These are phyloP conservation scores for Russula dissimulans DNA, from an alignment of 768 basidiomycete genomes.

Conservation along the genomic window DNA sequence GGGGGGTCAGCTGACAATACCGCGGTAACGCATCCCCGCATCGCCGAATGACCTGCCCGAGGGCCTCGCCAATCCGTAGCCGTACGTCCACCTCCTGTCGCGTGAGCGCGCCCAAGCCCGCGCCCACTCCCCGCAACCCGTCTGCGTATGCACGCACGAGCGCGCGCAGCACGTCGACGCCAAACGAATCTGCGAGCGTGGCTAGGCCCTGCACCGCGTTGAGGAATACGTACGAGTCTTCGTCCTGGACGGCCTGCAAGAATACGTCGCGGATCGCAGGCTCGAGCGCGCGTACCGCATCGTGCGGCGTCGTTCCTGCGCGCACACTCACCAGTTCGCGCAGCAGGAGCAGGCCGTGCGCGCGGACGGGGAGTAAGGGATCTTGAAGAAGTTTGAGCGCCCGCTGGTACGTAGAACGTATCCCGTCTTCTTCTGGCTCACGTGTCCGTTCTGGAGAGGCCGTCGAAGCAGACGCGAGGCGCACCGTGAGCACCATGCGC, in stretches of 20 bases:
- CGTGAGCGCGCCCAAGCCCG: slow-evolving; percentile 35
- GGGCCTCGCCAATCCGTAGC: slow-evolving; percentile 76
- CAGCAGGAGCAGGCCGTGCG: slow-evolving; percentile 80
- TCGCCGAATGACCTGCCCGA: slow-evolving; percentile 65
- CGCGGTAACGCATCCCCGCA: slow-evolving; percentile 59
- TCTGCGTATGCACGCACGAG: slow-evolving; percentile 61
- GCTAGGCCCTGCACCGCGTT: slow-evolving; percentile 87
- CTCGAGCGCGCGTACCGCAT: slow-evolving; percentile 52
- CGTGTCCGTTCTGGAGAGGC: slow-evolving; percentile 28
- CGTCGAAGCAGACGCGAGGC: slow-evolving; percentile 53
- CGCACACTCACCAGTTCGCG: slow-evolving; percentile 58
- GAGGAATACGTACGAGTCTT: slow-evolving; percentile 92
- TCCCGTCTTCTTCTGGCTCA: slow-evolving; percentile 36
- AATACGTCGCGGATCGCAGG: slow-evolving; percentile 87
- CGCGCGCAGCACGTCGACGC: slow-evolving; percentile 57
- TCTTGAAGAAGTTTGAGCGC: slow-evolving; percentile 85
- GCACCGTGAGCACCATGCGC: slow-evolving; percentile 73
- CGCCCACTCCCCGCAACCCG: slow-evolving; percentile 42
- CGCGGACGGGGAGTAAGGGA: slow-evolving; percentile 86
- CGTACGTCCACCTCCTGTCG: slow-evolving; percentile 64
- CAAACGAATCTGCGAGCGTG: slow-evolving; percentile 73
- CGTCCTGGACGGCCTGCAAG: slow-evolving; percentile 74
- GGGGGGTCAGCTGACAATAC: slow-evolving; percentile 44
- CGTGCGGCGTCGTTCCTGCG: slow-evolving; percentile 20
- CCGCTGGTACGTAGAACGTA: slow-evolving; percentile 55